phyloP scores from a whole-genome alignment of 2,329 filamentous ascomycete genomes.

The Thielaviopsis cerberus region DNA sequence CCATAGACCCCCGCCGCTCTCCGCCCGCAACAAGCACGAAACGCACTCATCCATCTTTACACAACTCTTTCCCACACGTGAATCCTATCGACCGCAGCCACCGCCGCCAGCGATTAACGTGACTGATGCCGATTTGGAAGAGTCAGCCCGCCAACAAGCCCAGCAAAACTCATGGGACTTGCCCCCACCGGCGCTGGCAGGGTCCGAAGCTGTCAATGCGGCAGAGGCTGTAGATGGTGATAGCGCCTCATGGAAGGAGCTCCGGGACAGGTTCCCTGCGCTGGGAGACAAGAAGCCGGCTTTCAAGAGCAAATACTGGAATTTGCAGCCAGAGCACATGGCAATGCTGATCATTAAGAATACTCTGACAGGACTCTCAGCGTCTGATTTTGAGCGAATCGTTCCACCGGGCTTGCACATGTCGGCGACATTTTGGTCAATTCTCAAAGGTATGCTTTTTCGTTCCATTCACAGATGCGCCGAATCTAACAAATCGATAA shows the following conservation, averaged over 20 bases:
- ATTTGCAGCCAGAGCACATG: constrained; percentile 7
- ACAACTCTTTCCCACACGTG: constrained; percentile 10
- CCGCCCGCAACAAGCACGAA: constrained; percentile 5
- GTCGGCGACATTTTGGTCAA: constrained; percentile 46
- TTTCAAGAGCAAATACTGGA: constrained; percentile 8
- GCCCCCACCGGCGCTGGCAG: not conserved
- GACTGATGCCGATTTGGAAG: not conserved
- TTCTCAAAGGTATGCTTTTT: constrained; percentile 31
- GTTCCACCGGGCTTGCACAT: constrained; percentile 43
- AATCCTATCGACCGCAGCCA: constrained; percentile 6
- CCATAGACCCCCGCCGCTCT: not conserved
- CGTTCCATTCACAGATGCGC: not conserved
- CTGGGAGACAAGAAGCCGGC: not conserved
- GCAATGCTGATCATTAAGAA: constrained; percentile 38
- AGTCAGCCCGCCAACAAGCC: not conserved
- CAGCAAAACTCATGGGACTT: not conserved
- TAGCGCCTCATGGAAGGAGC: constrained; percentile 1
- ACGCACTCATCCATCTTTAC: constrained; percentile 10
- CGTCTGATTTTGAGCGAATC: constrained; percentile 54
- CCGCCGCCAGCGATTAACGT: constrained; percentile 1
- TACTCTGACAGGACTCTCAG: constrained; percentile 38
- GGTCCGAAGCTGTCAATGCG: not conserved
- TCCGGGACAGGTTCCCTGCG: constrained; percentile 1
- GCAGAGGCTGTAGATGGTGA: not conserved
- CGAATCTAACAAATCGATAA: constrained; percentile 12